Percentiles rank a stretch among this genome's conserved stretches.
Evolutionary conservation across 2,329 filamentous ascomycete species (phyloP).

Genomic region (Fusarium sp.): DNA sequence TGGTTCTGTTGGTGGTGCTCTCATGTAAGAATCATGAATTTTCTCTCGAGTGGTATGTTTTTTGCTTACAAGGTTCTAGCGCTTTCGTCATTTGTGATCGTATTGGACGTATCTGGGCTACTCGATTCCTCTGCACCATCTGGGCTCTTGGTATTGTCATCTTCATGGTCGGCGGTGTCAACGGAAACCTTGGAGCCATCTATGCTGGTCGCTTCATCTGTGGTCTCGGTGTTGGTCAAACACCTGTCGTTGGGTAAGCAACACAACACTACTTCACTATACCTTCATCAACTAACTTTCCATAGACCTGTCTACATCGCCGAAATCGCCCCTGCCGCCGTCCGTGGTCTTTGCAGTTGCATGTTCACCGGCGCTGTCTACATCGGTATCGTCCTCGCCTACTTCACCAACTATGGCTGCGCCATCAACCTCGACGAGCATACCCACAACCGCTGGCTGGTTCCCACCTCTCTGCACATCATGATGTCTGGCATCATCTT

Average conservation of each 20-base stretch:
- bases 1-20: slow-evolving; percentile 77
- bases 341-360: slow-evolving; percentile 79
- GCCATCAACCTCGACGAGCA: slow-evolving; percentile 61
- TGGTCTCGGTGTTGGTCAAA: slow-evolving; percentile 74
- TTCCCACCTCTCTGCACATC: slow-evolving; percentile 81
- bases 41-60: not conserved
- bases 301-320: slow-evolving; percentile 74
- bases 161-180: slow-evolving; percentile 64
- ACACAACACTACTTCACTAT: not conserved
- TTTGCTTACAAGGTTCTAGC: slow-evolving; percentile 48
- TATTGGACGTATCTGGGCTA: slow-evolving; percentile 73
- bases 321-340: slow-evolving; percentile 75
- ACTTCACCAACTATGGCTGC: slow-evolving; percentile 78
- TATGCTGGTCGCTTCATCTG: slow-evolving; percentile 76
- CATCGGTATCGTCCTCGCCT: slow-evolving; percentile 81
- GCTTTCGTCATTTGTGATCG: slow-evolving; percentile 70
- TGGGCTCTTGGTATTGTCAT: slow-evolving; percentile 71
- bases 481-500: slow-evolving; percentile 82
- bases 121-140: slow-evolving; percentile 65
- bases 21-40: slow-evolving; percentile 56
- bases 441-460: slow-evolving; percentile 67
- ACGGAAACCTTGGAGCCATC: slow-evolving; percentile 66
- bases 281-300: slow-evolving; percentile 1
- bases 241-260: slow-evolving; percentile 69
- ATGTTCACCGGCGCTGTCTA: slow-evolving; percentile 71